phyloP scores from a whole-genome alignment of 805 yeast genomes.

The Saccharomycopsis fodiens region DNA sequence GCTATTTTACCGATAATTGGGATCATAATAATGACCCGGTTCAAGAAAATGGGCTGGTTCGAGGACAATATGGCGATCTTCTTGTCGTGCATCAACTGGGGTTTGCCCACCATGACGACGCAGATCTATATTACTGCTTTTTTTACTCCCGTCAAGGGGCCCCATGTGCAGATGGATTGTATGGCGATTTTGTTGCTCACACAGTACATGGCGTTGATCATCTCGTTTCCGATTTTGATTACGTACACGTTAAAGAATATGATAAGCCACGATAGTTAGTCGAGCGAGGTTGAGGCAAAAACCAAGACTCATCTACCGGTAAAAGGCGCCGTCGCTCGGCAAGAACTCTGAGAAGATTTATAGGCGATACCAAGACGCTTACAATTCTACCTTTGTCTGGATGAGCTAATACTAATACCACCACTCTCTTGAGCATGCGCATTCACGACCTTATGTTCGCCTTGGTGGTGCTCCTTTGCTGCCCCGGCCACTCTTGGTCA shows the following conservation, averaged over 20 bases:
- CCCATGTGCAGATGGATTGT: constrained; percentile 64
- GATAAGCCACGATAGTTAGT: too few species aligned
- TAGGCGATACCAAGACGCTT: neutral
- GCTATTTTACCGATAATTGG: constrained; percentile 80
- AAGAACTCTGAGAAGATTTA: too few species aligned
- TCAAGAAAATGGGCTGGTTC: constrained; percentile 51
- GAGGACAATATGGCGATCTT: constrained; percentile 54
- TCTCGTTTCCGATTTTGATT: constrained; percentile 18
- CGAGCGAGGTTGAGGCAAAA: too few species aligned
- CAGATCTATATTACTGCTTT: constrained; percentile 83
- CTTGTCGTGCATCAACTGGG: constrained; percentile 68
- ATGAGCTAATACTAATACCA: neutral
- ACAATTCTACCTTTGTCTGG: neutral
- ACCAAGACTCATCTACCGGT: too few species aligned
- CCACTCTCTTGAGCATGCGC: too few species aligned
- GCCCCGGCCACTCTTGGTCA: too few species aligned
- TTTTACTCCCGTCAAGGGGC: constrained; percentile 58
- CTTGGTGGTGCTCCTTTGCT: too few species aligned
- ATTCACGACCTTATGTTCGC: too few species aligned
- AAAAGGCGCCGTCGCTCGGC: too few species aligned
- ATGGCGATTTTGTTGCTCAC: constrained; percentile 66
- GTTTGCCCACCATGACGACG: constrained; percentile 85
- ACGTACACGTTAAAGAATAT: constrained; percentile 17
- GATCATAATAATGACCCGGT: constrained; percentile 50
- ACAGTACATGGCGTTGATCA: constrained; percentile 48